A percentile compares a stretch with the other conserved stretches of the same genome.
Evolutionary conservation across 2,329 filamentous ascomycete genomes (phyloP).

Genomic region (Sordariomycetes sp.): DNA sequence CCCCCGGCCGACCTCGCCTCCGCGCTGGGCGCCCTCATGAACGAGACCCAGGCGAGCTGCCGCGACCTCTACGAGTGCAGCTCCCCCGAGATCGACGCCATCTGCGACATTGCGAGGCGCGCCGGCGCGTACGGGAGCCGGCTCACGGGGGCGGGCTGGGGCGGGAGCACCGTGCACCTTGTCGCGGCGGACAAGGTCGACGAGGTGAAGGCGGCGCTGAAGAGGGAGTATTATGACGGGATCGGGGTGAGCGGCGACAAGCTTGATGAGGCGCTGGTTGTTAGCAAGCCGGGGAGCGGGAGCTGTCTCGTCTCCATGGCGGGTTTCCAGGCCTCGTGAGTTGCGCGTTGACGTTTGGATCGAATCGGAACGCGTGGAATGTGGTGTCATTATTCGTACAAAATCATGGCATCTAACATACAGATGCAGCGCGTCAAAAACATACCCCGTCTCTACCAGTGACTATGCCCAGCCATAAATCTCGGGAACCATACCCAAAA

Average conservation of each 20-base stretch:
- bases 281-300: constrained; percentile 76
- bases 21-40: constrained; percentile 72
- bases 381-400: neutral
- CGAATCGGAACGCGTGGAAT: neutral
- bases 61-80: constrained; percentile 84
- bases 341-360: neutral
- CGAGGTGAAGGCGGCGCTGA: constrained; percentile 65
- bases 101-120: constrained; percentile 68
- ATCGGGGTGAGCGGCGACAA: constrained; percentile 57
- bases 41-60: constrained; percentile 82
- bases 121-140: constrained; percentile 78
- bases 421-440: neutral
- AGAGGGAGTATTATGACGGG: constrained; percentile 72
- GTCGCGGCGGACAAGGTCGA: constrained; percentile 76
- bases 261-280: constrained; percentile 69
- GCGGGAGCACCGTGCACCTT: constrained; percentile 89
- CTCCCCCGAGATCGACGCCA: constrained; percentile 80
- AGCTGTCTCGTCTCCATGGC: constrained; percentile 20
- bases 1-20: constrained; percentile 40
- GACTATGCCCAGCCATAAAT: neutral
- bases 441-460: neutral
- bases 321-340: constrained; percentile 2
- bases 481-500: neutral
- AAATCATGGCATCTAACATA: neutral
- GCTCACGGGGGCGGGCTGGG: constrained; percentile 91